Base-by-base conservation (phyloP, 305 asterid genomes). In the Solanum chacoense region DNA sequence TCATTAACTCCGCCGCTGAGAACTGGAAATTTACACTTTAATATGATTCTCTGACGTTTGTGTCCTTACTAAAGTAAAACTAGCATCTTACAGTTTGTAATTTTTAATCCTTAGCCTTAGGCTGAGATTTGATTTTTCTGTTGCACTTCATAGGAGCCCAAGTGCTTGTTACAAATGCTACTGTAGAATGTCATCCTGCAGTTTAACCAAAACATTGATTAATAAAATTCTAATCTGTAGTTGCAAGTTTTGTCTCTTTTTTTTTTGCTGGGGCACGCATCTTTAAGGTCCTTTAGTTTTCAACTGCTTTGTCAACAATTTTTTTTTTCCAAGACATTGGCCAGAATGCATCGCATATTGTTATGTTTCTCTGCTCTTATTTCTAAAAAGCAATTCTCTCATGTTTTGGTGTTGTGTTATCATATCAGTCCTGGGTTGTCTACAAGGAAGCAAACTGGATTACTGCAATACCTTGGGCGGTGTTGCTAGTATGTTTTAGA, bases 391-490 rank as follows among this genome's bases (percentile, higher is more conserved):
- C 26, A 73, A 42, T 36, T 28, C 18, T 73, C 81, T 90, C 67
- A 86, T 72, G 85, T 86, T 79, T 88, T 81, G 85, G 69, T 38
- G 35, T 28, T 71, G 22, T 74, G 38, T 88, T 85, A 85, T 84
- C 93, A 97, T 42, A 42, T 80, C 93, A 97, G 99, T 93, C 92
- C 16, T 97, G 98, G 99, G 85, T 97, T 80, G 59, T 92, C 80
- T 95, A 96, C 94, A 96, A 94, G 93, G 96, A 97, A 91, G 69
- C 95, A 11, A 90, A 83, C 90, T 96, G 98, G 98, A 92, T 94
- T 88, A 89, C n/a, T 76, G 84, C 94, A 59, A 7, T 93, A 32
- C 32, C 93, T 89, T 97, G 98, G 98, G 90, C 89, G 36, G 79
- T 93, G 90, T 87, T 95, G 80, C 94, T 97, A 67, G 77, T 96